Evolutionary conservation across 1,139 yeast species (phyloP).

Genomic region (Debaryomycetaceae sp.): DNA sequence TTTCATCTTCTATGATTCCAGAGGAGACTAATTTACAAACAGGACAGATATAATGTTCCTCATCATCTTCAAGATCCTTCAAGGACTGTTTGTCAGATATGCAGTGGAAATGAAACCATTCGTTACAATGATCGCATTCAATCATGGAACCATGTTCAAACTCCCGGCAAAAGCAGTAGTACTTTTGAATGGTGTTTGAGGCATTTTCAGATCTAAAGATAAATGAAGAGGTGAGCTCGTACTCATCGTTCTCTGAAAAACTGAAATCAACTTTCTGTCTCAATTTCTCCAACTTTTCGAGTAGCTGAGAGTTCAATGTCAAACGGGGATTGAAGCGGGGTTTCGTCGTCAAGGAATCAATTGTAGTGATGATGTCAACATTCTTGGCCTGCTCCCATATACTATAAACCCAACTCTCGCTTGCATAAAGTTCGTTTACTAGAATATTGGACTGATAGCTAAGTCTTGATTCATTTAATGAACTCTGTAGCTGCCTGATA

Average conservation of each 20-base stretch:
- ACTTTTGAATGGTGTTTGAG: constrained; percentile 14
- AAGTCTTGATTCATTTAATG: constrained; percentile 24
- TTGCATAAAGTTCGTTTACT: constrained; percentile 17
- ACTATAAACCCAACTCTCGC: constrained; percentile 42
- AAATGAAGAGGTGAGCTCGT: constrained; percentile 26
- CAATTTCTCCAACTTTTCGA: constrained; percentile 26
- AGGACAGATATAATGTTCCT: constrained; percentile 59
- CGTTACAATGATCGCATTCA: constrained; percentile 74
- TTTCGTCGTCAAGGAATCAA: constrained; percentile 14
- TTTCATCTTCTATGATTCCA: constrained; percentile 12
- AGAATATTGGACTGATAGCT: constrained; percentile 18
- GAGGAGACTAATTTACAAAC: constrained; percentile 46
- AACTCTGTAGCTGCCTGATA: constrained; percentile 20
- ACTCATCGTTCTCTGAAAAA: constrained; percentile 40
- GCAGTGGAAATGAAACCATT: constrained; percentile 78
- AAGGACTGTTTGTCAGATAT: constrained; percentile 38
- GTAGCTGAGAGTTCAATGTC: constrained; percentile 17
- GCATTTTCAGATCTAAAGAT: constrained; percentile 11
- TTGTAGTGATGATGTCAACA: constrained; percentile 24
- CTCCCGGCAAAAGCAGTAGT: constrained; percentile 70
- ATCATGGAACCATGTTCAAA: constrained; percentile 72
- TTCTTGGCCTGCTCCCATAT: constrained; percentile 30
- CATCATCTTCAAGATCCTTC: constrained; percentile 22
- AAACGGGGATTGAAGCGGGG: constrained; percentile 17
- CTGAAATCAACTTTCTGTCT: constrained; percentile 32